These are phyloP conservation scores for Scytalidium lignicola DNA, from an alignment of 2,329 filamentous ascomycete species.

Conservation along the genomic window DNA sequence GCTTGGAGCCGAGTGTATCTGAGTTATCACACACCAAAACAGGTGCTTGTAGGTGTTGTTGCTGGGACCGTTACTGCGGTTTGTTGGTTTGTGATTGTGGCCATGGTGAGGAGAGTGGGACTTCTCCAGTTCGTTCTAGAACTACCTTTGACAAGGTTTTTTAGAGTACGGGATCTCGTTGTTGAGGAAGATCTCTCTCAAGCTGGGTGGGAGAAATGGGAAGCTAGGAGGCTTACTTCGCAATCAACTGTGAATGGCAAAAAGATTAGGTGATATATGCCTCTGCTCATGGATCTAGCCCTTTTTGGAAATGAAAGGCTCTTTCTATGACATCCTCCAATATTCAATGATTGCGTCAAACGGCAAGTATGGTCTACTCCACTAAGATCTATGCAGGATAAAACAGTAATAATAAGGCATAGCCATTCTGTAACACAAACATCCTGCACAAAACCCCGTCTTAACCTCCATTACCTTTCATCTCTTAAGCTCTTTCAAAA, in stretches of 20 bases:
- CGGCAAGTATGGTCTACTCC: no score
- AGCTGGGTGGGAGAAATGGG: conserved; percentile 92
- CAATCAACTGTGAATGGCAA: conserved; percentile 26
- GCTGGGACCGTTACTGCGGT: conserved; percentile 69
- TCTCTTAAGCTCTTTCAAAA: no score
- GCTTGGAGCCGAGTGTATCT: conserved; percentile 84
- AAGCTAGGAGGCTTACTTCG: conserved; percentile 35
- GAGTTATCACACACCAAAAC: conserved; percentile 83
- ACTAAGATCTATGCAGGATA: no score
- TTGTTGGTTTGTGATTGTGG: conserved; percentile 73
- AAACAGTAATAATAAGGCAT: no score
- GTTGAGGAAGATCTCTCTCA: conserved; percentile 84
- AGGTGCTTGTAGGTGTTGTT: conserved; percentile 74
- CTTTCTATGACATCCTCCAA: no score
- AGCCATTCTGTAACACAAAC: no score
- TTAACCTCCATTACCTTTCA: no score
- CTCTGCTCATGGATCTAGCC: no score
- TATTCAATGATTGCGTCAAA: no score
- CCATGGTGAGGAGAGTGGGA: conserved; percentile 59
- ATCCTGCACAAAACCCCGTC: no score
- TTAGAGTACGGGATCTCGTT: conserved; percentile 78
- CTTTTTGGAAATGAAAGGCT: no score
- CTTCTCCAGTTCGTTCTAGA: conserved; percentile 70
- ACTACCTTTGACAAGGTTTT: conserved; percentile 54
- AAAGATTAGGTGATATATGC: conserved; percentile 18